Evolutionary conservation across 495 filamentous ascomycete genomes (phyloP), one percentile per base, ranked within the genome.

Genomic region (Tuber melanosporum): DNA sequence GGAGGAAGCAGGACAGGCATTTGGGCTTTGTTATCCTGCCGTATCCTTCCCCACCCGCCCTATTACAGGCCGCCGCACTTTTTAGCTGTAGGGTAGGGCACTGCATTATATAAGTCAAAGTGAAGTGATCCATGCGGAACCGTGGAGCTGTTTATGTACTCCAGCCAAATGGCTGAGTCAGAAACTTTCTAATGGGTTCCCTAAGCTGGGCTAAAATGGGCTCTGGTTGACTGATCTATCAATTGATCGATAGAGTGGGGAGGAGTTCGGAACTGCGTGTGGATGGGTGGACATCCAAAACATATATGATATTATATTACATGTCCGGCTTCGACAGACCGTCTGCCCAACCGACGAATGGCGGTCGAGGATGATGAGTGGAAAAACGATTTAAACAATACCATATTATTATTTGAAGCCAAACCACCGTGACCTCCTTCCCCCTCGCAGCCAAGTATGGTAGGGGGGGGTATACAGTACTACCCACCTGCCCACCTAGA

Each of bases 111-210:
- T 17, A 66, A 66, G 57, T 66, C 57, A 32, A 32, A 66, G 57
- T 66, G 22, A 32, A 66, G 57, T 66, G 12, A 66, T 66, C 57
- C 57, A 66, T 66, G 26, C 49, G 12, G 19, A 22, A 12, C 49
- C 49, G 49, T n/a, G 49, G 22, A 57, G 49, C 57, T 66, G 26
- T 32, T 32, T 32, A 66, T 66, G 57, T n/a, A 66, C 14, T 66
- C 57, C 57, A 66, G 14, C 57, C 32, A 32, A 66, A 66, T 66
- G 57, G 57, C 57, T 66, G 57, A 66, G 57, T 66, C n/a, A 66
- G 57, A 66, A n/a, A n/a, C 57, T 32, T 32, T 26, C 14, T 14
- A 32, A 66, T 32, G 26, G 57, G 57, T 66, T 66, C 57, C 14
- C 57, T 8, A 3, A 26, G n/a, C n/a, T 32, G 57, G 57, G 9